Percentiles rank a stretch among this genome's conserved stretches.
phyloP scores from a whole-genome alignment of 768 basidiomycete species.

The Pulveroboletus sp. region DNA sequence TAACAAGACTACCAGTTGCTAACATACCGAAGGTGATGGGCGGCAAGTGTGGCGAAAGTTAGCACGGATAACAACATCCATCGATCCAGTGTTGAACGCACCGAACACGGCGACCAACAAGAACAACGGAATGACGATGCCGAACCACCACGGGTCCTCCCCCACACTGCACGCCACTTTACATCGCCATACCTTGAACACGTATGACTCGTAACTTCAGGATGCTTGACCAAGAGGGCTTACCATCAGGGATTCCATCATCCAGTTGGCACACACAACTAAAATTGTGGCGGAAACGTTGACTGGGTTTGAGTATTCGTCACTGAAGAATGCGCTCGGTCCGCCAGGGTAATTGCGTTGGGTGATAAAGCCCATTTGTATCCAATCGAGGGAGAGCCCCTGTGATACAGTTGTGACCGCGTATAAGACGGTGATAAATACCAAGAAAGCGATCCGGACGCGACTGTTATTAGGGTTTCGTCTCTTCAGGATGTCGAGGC shows the following conservation, averaged over 20 bases:
- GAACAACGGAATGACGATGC: conserved; percentile 34
- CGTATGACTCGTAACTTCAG: neutral
- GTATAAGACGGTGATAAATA: conserved; percentile 2
- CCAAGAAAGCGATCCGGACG: neutral
- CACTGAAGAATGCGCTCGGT: conserved; percentile 18
- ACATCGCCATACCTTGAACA: conserved; percentile 41
- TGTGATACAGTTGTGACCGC: conserved; percentile 15
- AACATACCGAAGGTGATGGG: no score
- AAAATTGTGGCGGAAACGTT: neutral
- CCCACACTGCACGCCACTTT: conserved; percentile 44
- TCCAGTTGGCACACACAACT: conserved; percentile 6
- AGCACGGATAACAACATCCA: neutral
- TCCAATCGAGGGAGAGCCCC: conserved; percentile 12
- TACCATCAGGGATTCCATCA: conserved; percentile 8
- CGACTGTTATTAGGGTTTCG: neutral
- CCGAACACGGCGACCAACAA: conserved; percentile 40
- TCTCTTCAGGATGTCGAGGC: neutral
- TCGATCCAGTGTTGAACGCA: conserved; percentile 17
- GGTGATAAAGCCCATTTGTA: conserved; percentile 25
- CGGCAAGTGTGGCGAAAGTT: neutral
- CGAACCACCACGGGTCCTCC: conserved; percentile 28
- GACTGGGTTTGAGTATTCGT: conserved; percentile 6
- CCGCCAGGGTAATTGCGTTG: conserved; percentile 29
- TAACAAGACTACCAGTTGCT: conserved; percentile 19
- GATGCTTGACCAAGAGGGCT: neutral